Conservation (phyloP, 345 rosid species). For the Eucalyptus caleyi region DNA sequence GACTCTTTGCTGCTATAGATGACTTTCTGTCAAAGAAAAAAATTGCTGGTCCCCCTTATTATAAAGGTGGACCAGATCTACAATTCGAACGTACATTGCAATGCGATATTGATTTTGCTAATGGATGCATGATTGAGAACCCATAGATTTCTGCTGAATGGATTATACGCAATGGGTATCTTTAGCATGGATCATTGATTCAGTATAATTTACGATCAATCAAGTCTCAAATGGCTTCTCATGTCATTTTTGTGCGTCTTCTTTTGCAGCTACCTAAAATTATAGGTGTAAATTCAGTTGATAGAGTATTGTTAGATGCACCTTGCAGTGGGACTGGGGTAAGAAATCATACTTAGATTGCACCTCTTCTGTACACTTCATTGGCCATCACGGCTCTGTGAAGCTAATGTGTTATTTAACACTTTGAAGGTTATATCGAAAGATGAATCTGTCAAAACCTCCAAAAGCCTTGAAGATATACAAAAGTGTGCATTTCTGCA, state of each 20-base stretch:
- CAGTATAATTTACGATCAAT: background rate
- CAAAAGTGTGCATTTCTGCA: constrained; percentile 70
- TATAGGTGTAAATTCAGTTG: constrained; percentile 65
- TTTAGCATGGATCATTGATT: background rate
- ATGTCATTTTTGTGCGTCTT: background rate
- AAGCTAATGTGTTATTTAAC: background rate
- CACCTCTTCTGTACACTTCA: background rate
- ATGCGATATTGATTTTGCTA: background rate
- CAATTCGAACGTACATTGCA: background rate
- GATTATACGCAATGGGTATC: background rate
- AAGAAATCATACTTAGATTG: constrained; percentile 6
- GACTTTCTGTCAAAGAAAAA: background rate
- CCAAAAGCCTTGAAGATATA: constrained; percentile 76
- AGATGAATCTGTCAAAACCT: constrained; percentile 92
- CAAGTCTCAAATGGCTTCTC: background rate
- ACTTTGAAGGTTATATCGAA: constrained; percentile 47
- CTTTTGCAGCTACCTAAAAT: constrained; percentile 60
- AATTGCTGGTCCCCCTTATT: background rate
- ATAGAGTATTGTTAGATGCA: constrained; percentile 88
- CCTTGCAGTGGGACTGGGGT: constrained; percentile 99
- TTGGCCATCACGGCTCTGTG: background rate
- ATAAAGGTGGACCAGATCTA: background rate
- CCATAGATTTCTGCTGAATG: background rate
- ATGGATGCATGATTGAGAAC: background rate
- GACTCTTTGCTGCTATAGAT: background rate